Percentiles rank a stretch among this genome's conserved stretches.
Conservation (phyloP, 148 eudicot genomes). For the Rhododendron ovatum region DNA sequence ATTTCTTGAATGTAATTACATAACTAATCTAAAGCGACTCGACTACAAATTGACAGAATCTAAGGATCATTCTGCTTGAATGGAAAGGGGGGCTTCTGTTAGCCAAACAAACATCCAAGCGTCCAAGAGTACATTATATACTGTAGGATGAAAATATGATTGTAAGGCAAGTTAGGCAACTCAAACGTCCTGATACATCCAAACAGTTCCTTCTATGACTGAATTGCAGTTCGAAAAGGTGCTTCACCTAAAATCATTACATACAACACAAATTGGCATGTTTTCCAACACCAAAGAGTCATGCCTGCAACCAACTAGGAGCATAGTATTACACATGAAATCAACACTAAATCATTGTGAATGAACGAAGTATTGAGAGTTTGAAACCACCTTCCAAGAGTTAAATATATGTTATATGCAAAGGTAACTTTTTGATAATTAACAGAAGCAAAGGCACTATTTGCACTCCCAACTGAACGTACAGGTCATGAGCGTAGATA, state of each 20-base stretch:
- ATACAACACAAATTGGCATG: neutral
- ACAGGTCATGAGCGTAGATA: neutral
- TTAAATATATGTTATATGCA: neutral
- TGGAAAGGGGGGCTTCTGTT: neutral
- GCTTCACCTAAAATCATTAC: neutral
- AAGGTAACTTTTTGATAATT: neutral
- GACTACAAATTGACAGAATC: neutral
- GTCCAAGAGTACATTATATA: neutral
- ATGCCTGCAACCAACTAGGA: neutral
- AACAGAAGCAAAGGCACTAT: neutral
- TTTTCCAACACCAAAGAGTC: neutral
- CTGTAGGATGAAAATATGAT: neutral
- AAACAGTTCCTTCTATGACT: neutral
- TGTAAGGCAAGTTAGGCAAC: neutral
- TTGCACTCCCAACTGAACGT: neutral
- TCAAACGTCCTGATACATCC: neutral
- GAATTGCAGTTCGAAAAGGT: neutral
- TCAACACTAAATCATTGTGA: neutral
- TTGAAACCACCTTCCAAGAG: neutral
- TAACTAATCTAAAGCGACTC: neutral
- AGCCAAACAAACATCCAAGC: neutral
- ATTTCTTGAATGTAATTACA: neutral
- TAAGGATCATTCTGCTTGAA: neutral
- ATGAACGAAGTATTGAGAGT: neutral
- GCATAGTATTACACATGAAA: neutral